Conservation (phyloP, 148 eudicot species). For the Spergularia marina region DNA sequence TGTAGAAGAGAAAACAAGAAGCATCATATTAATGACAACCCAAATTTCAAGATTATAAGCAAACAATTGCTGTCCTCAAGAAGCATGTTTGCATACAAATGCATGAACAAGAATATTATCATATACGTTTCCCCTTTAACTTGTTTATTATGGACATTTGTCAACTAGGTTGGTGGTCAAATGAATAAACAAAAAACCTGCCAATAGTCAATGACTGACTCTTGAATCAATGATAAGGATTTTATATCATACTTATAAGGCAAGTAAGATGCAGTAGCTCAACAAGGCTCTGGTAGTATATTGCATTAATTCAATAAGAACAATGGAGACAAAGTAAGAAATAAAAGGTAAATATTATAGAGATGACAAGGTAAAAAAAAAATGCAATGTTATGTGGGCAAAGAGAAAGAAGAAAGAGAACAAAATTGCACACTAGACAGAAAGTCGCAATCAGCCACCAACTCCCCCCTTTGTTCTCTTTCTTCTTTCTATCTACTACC, state of each 20-base stretch:
- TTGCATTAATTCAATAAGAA: no score
- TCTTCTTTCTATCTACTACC: constrained; percentile 4
- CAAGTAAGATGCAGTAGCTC: no score
- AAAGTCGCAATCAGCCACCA: constrained; percentile 23
- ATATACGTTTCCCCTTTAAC: neutral
- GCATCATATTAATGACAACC: no score
- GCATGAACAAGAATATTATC: constrained; percentile 17
- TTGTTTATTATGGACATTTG: constrained; percentile 8
- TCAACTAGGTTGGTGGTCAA: constrained; percentile 1
- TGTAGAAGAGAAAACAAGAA: no score
- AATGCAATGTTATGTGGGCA: neutral
- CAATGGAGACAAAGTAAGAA: neutral
- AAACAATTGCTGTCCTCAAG: constrained; percentile 18
- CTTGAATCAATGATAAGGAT: neutral
- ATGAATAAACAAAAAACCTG: neutral
- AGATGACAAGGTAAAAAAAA: neutral
- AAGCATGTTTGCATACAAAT: constrained; percentile 29
- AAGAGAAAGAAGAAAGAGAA: constrained; percentile 25
- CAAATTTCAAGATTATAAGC: no score
- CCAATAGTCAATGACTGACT: constrained; percentile 4
- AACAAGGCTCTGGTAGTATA: no score
- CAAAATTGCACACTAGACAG: neutral
- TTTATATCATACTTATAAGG: neutral
- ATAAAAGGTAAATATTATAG: neutral
- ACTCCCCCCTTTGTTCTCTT: neutral